Evolutionary conservation across 73 alveolate genomes (phyloP).

Genomic region (Stentor roeselii): DNA sequence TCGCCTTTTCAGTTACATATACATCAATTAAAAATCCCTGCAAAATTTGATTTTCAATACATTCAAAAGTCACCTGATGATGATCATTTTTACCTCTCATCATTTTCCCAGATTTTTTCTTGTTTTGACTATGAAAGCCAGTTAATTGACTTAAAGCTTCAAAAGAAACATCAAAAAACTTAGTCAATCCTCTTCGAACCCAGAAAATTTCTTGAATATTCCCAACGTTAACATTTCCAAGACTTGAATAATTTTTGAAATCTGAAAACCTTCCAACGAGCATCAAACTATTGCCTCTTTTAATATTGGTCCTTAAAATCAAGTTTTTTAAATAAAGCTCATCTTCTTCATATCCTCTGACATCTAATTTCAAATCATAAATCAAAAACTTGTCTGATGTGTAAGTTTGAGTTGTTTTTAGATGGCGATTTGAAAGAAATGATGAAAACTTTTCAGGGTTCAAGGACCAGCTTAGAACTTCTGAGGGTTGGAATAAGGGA

Average conservation of each 20-base stretch:
- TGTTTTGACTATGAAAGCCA: slow-evolving; percentile 11
- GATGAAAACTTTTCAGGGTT: too few relatives aligned
- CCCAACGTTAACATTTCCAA: too few relatives aligned
- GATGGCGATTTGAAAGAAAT: too few relatives aligned
- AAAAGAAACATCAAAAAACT: slow-evolving; percentile 56
- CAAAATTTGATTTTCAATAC: slow-evolving; percentile 37
- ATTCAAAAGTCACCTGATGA: slow-evolving; percentile 25
- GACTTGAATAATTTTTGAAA: too few relatives aligned
- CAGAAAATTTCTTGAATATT: not conserved
- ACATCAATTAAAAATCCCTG: slow-evolving; percentile 56
- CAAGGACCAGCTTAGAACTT: too few relatives aligned
- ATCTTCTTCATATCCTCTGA: slow-evolving; percentile 5
- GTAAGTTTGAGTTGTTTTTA: too few relatives aligned
- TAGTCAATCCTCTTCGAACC: slow-evolving; percentile 65
- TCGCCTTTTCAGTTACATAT: slow-evolving; percentile 86
- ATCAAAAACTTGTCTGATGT: too few relatives aligned
- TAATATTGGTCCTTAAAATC: not conserved
- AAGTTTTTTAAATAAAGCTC: not conserved
- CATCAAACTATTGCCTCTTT: not conserved
- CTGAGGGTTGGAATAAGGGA: too few relatives aligned
- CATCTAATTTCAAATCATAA: not conserved
- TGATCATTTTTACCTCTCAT: slow-evolving; percentile 27
- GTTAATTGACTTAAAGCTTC: slow-evolving; percentile 7
- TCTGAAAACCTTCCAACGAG: too few relatives aligned
- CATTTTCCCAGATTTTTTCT: slow-evolving; percentile 34